A percentile compares a stretch with the other conserved stretches of the same genome.
Evolutionary conservation across 78 protist species (phyloP).

Genomic region (Dictyostelium citrinum): DNA sequence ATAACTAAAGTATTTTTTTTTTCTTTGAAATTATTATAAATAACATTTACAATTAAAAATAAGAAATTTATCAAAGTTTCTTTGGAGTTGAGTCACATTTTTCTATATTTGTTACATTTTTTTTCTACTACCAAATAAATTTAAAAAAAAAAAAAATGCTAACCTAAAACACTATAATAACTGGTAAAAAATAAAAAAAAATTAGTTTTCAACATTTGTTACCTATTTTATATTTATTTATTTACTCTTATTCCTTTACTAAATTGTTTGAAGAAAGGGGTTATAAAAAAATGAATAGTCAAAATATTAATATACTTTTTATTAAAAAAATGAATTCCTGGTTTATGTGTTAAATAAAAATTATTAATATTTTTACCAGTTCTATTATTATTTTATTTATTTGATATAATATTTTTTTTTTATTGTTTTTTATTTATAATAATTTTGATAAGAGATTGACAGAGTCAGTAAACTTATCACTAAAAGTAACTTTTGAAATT

Average conservation of each 20-base stretch:
- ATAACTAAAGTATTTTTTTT: background rate
- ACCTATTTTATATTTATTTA: too few relatives aligned
- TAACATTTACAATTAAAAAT: background rate
- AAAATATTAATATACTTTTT: background rate
- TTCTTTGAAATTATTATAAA: background rate
- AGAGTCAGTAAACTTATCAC: background rate
- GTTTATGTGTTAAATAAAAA: background rate
- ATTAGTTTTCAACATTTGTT: too few relatives aligned
- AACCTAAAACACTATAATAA: background rate
- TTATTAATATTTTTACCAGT: background rate
- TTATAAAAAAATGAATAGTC: background rate
- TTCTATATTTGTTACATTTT: too few relatives aligned
- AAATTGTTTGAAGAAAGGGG: background rate
- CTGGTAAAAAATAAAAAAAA: too few relatives aligned
- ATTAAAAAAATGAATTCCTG: background rate
- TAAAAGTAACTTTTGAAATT: background rate
- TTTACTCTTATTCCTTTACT: background rate
- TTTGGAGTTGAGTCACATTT: background rate
- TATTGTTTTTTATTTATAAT: background rate
- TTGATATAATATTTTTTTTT: background rate
- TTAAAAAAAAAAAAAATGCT: background rate
- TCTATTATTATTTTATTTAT: background rate
- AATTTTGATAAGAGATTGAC: background rate
- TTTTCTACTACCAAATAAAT: background rate
- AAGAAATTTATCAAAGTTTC: background rate